phyloP scores from a whole-genome alignment of 129 eudicot species.

The Saussurea involucrata region DNA sequence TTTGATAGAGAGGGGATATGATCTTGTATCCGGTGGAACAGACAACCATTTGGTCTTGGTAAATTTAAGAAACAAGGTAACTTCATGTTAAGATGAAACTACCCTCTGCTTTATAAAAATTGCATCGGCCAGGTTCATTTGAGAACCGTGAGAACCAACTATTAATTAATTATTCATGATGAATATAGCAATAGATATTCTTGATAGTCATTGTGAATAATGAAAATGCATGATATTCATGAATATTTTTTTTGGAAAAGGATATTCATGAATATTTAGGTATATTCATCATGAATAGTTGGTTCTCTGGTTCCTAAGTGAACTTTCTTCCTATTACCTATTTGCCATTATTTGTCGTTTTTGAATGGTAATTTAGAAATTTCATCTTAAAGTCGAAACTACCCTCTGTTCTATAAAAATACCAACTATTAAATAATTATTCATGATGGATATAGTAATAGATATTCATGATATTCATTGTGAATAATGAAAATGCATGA shows the following conservation, averaged over 20 bases:
- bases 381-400: too few relatives aligned
- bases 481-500: neutral
- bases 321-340: too few relatives aligned
- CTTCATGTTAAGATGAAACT: neutral
- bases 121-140: neutral
- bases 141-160: neutral
- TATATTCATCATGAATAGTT: too few relatives aligned
- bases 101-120: neutral
- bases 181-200: too few relatives aligned
- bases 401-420: neutral
- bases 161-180: neutral
- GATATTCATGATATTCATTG: neutral
- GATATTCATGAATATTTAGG: too few relatives aligned
- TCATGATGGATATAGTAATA: neutral
- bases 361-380: too few relatives aligned
- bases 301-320: too few relatives aligned
- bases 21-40: slow-evolving; percentile 94
- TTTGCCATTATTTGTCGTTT: too few relatives aligned
- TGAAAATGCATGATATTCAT: too few relatives aligned
- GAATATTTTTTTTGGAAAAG: too few relatives aligned
- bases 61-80: slow-evolving; percentile 78
- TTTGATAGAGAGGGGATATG: slow-evolving; percentile 69
- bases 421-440: too few relatives aligned
- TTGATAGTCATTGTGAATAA: too few relatives aligned
- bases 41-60: slow-evolving; percentile 94